Percentiles rank a stretch among this genome's conserved stretches.
Conservation (phyloP, 1,139 yeast species). For the Eremothecium cymbalariae region DNA sequence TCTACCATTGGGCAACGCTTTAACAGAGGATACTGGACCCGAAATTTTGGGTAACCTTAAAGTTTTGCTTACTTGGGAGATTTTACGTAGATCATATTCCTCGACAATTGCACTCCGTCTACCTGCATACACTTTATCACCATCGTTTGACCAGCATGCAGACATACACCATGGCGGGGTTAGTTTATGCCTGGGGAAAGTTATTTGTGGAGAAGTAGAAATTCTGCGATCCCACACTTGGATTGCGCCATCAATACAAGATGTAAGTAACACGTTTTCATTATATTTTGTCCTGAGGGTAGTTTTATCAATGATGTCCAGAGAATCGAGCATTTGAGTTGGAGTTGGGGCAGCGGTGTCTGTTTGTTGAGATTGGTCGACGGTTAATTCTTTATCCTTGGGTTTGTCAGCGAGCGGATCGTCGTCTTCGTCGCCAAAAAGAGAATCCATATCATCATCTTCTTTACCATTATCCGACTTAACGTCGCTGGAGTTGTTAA, state of each 20-base stretch:
- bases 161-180: conserved; percentile 95
- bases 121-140: conserved; percentile 73
- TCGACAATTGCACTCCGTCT: conserved; percentile 85
- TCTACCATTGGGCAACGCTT: conserved; percentile 72
- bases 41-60: conserved; percentile 78
- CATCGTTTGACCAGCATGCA: conserved; percentile 85
- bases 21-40: conserved; percentile 81
- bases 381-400: conserved; percentile 24
- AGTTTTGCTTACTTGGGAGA: conserved; percentile 47
- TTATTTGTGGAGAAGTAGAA: conserved; percentile 36
- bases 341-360: conserved; percentile 3
- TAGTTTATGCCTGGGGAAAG: conserved; percentile 52
- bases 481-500: background rate
- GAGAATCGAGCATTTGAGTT: conserved; percentile 1
- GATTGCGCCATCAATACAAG: conserved; percentile 77
- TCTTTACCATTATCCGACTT: conserved; percentile 26
- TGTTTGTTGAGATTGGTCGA: conserved; percentile 11
- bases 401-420: conserved; percentile 28
- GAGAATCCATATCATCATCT: conserved; percentile 66
- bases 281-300: conserved; percentile 34
- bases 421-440: conserved; percentile 75
- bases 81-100: conserved; percentile 64
- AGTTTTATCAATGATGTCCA: conserved; percentile 10
- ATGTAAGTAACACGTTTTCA: conserved; percentile 60
- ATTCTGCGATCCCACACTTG: conserved; percentile 75